Base-by-base conservation (phyloP, 805 yeast species). In the Hagleromyces aurorensis region DNA sequence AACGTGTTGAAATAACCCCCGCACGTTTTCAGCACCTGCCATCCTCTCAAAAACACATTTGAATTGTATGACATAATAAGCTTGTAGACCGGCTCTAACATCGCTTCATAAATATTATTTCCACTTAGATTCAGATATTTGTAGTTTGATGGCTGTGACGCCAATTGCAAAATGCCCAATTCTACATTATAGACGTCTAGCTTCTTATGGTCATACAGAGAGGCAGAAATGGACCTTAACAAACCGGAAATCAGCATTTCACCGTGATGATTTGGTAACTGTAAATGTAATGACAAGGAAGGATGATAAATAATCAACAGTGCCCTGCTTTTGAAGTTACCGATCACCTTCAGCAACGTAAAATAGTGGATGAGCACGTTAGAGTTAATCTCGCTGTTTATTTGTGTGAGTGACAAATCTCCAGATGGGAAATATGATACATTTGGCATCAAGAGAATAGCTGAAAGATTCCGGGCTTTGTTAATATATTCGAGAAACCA, bases 81-180 rank as follows among this genome's bases (percentile, higher is more conserved):
- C 21, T 36, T 37, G 32, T 50, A 54, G 4, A 52, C 37, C 2
- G 58, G 58, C 7, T 23, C 26, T 16, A 50, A 39, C n/a, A 54
- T 25, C 8, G 45, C 27, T 1, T 22, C 34, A n/a, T 40, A 40
- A 2, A 52, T 45, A 28, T 49, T 40, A 2, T 52, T 37, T 6
- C 59, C 59, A 16, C 29, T 20, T 12, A 37, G 20, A 5, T 40
- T 38, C 20, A 52, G 29, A 28, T 49, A 46, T 38, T 54, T 54
- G 32, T 51, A 54, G 29, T 46, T 52, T 13, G 58, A 52, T 9
- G 55, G 46, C 28, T 53, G 57, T 3, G 57, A 53, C 2, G 49
- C 50, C 17, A 54, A 40, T 29, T 46, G 47, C 16, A 54, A 30
- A 4, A 52, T 32, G 7, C 59, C 59, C 6, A 54, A 22, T 28